Evolutionary conservation across 257 asterid species (phyloP), one percentile per base, ranked within the genome.

Genomic region (Knoxia roxburghii): DNA sequence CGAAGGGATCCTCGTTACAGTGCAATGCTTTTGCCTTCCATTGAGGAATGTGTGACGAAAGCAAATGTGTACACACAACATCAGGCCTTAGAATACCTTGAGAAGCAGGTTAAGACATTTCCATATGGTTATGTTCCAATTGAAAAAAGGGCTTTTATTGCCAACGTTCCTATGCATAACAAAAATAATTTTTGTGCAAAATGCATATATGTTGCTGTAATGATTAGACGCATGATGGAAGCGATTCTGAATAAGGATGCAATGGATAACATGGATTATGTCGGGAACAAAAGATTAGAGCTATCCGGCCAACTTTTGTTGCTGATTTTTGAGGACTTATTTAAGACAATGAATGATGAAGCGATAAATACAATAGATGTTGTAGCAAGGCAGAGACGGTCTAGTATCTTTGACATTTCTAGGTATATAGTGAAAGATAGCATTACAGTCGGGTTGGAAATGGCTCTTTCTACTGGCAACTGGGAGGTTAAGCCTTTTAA

Each of bases 201-300:
- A 83, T 93, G 99, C 88, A 82, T 88, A 43, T 93, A 90, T 71
- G 95, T 87, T 61, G 97, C 95, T 68, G 95, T 93, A 60, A 93
- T 93, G 99, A 37, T 93, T 84, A 87, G 99, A 71, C 96, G 99
- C 54, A 90, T 93, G 95, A 76, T 93, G 90, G 96, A 93, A 72
- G 99, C 97, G 63, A 85, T 90, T 71, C 65, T 93, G 79, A 93
- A 88, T 88, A 88, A 93, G 81, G 99, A 93, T 81, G 81, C 97
- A 58, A 83, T 90, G 89, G 99, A 93, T 84, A 97, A 93, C 76
- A 93, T 88, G 95, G 99, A 93, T 78, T 93, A 93, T 61, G 95
- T 90, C 65, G 99, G 99, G 73, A 93, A 90, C 84, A 93, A 93
- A 80, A 85, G 99, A 68, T 68, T 93, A 79, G 99, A 93, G 80